Conservation (phyloP, 306 rosid genomes). For the Prunus mume region DNA sequence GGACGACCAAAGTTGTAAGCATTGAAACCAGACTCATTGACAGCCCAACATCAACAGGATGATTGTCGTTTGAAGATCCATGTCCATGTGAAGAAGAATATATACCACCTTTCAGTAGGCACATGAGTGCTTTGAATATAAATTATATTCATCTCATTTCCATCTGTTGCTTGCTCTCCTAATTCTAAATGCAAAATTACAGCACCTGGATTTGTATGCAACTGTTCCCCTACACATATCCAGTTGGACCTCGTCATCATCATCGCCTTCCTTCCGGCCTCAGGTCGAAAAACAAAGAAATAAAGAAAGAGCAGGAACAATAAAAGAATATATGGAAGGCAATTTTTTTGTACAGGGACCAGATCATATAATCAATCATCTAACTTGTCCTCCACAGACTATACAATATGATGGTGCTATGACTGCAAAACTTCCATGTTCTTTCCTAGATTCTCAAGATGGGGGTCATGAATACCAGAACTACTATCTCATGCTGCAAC, state of each 20-base stretch:
- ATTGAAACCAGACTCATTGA: neutral
- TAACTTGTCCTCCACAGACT: slow-evolving; percentile 5
- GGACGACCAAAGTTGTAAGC: neutral
- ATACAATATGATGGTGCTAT: slow-evolving; percentile 29
- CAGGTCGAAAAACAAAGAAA: neutral
- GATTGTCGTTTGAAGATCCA: neutral
- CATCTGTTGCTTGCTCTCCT: neutral
- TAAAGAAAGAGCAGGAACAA: neutral
- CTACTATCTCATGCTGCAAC: slow-evolving; percentile 88
- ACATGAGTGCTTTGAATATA: slow-evolving; percentile 3
- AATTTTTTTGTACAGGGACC: slow-evolving; percentile 5
- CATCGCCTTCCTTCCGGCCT: neutral
- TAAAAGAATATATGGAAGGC: neutral
- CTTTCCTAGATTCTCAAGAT: slow-evolving; percentile 15
- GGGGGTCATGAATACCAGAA: slow-evolving; percentile 8
- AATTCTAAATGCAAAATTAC: neutral
- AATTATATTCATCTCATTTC: slow-evolving; percentile 2
- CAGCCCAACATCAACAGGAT: neutral
- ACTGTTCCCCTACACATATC: neutral
- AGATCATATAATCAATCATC: neutral
- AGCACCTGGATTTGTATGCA: neutral
- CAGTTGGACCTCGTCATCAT: neutral
- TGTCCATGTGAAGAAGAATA: neutral
- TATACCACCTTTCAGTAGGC: neutral
- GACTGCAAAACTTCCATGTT: slow-evolving; percentile 48